Base-by-base conservation (phyloP, 2,329 filamentous ascomycete species). In the Diaporthe citrichinensis region DNA sequence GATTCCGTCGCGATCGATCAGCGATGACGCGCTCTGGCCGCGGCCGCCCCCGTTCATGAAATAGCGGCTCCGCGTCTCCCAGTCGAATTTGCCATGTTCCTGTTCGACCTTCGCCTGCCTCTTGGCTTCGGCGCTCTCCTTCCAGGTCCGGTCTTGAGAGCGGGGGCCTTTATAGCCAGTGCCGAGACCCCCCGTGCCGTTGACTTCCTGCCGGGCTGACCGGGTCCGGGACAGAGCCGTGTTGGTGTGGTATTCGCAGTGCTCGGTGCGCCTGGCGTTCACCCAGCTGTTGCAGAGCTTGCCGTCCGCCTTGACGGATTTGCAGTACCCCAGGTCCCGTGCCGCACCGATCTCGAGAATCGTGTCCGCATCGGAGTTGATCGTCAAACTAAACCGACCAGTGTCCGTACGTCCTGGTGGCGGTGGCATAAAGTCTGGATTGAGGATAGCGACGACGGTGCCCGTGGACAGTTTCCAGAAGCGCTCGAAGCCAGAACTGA, bases 391-490 rank as follows among this genome's bases (percentile, higher is more conserved):
- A 85, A 98, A 99, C 44, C 92, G 91, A 36, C 95, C 95, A 0
- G 94, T 96, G 77, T 96, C 94, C 23, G 91, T 88, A 76, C 92
- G 92, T 28, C 92, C 91, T 1, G 91, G 91, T 0, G 94, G 94
- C 0, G 96, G 96, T 4, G 96, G 95, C 92, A 99, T 94, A 79
- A 98, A 93, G 25, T 88, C 92, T 1, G 97, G 97, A 81, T 99
- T 99, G 41, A 99, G 88, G 36, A 99, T 94, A 7, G 96, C 97
- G 74, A 99, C 88, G 1, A 98, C 90, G 0, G 96, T 98, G n/a
- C 97, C 97, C 2, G 95, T 91, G 0, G 92, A 92, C n/a, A 98
- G 87, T 82, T 98, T 98, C 93, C 96, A 98, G 86, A 97, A 99
- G 73, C 94, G 92, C 23, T 94, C 93, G 80, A 98, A 98, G 9